These are phyloP conservation scores for Colletotrichum theobromicola DNA, from an alignment of 2,329 filamentous ascomycete genomes.

Conservation along the genomic window DNA sequence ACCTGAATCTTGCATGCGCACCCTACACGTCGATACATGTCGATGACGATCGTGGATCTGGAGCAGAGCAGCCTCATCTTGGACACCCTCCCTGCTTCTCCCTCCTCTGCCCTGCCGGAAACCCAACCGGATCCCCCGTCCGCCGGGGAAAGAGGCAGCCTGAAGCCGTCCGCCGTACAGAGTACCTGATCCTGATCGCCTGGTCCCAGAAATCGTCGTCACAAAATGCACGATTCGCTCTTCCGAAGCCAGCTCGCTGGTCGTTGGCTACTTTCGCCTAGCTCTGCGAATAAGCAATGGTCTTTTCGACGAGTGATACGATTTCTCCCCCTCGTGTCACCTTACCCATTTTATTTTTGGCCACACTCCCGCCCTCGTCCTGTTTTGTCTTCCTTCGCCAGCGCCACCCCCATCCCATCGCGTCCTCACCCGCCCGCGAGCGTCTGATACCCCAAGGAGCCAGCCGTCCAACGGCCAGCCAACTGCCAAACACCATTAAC, in stretches of 20 bases:
- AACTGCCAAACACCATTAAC: not conserved
- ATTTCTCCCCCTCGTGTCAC: not conserved
- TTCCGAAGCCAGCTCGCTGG: not conserved
- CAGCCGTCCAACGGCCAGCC: not conserved
- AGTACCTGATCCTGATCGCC: no score
- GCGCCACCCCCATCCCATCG: not conserved
- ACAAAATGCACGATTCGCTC: not conserved
- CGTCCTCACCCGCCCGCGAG: not conserved
- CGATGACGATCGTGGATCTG: not conserved
- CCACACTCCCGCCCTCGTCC: not conserved
- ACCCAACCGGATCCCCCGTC: not conserved
- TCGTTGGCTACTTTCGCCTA: not conserved
- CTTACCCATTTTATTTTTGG: constrained; percentile 5
- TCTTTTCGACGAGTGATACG: not conserved
- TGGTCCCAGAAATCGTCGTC: not conserved
- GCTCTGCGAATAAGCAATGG: constrained; percentile 1
- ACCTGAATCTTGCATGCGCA: not conserved
- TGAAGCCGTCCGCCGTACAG: not conserved
- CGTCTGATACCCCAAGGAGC: not conserved
- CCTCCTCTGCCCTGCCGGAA: constrained; percentile 5
- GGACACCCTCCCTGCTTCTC: not conserved
- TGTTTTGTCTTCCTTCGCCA: not conserved
- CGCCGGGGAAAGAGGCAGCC: constrained; percentile 1
- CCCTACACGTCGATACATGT: not conserved
- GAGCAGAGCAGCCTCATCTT: not conserved